Conservation (phyloP, 306 rosid genomes). For the Prunus mongolica region DNA sequence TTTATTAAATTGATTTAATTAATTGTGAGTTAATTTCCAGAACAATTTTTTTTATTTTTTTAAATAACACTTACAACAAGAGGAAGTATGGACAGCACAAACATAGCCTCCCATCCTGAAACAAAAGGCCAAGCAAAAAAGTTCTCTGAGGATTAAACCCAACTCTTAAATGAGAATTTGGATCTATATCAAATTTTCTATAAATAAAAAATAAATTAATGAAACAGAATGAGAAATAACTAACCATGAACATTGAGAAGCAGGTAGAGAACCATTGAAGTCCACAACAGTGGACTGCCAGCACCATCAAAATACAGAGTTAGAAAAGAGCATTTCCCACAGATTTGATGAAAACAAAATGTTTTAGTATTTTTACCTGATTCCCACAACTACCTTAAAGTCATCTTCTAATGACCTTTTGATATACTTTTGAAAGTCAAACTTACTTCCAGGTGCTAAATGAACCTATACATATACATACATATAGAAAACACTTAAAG, state of each 20-base stretch:
- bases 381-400: constrained; percentile 96
- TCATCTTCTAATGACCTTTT: constrained; percentile 95
- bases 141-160: too few species aligned
- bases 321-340: neutral
- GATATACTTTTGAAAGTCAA: constrained; percentile 91
- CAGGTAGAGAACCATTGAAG: constrained; percentile 70
- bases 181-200: too few species aligned
- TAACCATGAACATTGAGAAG: constrained; percentile 86
- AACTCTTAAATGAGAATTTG: neutral
- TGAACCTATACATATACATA: constrained; percentile 51
- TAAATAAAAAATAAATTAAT: neutral
- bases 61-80: constrained; percentile 44
- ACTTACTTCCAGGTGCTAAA: constrained; percentile 91
- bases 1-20: too few species aligned
- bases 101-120: constrained; percentile 75
- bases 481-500: neutral
- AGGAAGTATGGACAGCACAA: constrained; percentile 73
- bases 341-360: neutral
- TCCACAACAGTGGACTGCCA: constrained; percentile 92
- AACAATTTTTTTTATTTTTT: neutral
- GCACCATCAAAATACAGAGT: constrained; percentile 7
- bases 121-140: neutral
- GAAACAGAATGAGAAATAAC: constrained; percentile 21
- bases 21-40: too few species aligned
- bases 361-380: constrained; percentile 49